phyloP scores from a whole-genome alignment of 176 grass and related monocot genomes.

The Metroxylon sagu region DNA sequence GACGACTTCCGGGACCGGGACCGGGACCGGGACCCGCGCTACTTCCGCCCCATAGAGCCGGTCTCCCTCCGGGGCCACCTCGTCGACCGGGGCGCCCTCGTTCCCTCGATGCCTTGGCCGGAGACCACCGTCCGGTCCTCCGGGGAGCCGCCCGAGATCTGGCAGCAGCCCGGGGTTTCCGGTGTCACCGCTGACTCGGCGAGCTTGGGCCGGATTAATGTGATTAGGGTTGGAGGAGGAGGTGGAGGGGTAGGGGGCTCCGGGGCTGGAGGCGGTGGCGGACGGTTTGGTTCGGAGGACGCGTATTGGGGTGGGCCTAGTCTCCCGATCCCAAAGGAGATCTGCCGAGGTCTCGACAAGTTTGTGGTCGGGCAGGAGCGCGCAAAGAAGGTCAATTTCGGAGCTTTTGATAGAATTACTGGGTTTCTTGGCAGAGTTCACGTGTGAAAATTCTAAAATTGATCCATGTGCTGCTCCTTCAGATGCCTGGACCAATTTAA shows the following conservation, averaged over 20 bases:
- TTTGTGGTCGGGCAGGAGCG: constrained; percentile 54
- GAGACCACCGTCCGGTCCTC: not conserved
- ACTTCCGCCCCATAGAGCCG: constrained; percentile 5
- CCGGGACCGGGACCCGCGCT: constrained; percentile 3
- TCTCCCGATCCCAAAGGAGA: constrained; percentile 53
- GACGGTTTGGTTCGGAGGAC: constrained; percentile 22
- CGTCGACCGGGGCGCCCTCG: constrained; percentile 8
- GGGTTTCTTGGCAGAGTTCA: no score
- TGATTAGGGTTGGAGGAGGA: constrained; percentile 31
- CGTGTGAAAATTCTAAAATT: no score
- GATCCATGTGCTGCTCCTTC: no score
- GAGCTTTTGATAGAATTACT: no score
- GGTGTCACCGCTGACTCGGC: not conserved
- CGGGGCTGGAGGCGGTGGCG: constrained; percentile 14
- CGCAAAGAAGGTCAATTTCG: constrained; percentile 37
- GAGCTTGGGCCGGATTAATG: constrained; percentile 31
- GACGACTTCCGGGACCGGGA: constrained; percentile 17
- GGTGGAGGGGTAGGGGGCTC: constrained; percentile 3
- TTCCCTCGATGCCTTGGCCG: not conserved
- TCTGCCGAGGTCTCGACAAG: constrained; percentile 40
- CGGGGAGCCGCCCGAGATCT: constrained; percentile 56
- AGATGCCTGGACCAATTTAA: no score
- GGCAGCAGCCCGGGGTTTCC: constrained; percentile 44
- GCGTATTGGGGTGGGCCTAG: constrained; percentile 22
- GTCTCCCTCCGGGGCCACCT: constrained; percentile 19